Percentiles rank a stretch among this genome's conserved stretches.
Evolutionary conservation across 2,329 filamentous ascomycete species (phyloP).

Genomic region (Botrytis squamosa): DNA sequence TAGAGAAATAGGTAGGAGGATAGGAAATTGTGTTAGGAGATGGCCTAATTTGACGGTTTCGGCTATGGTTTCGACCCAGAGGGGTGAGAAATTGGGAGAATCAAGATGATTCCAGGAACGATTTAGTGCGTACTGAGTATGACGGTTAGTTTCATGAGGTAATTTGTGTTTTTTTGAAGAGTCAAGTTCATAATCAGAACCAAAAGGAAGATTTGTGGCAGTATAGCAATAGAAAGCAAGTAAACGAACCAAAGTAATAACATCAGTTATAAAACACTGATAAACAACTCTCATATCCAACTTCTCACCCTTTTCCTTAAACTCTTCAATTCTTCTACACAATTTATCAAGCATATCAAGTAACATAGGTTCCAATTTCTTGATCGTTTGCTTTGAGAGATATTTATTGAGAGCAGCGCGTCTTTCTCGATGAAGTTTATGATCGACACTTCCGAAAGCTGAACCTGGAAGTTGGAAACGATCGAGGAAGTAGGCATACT

Average conservation of each 20-base stretch:
- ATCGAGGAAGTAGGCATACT: conserved; percentile 24
- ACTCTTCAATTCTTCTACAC: conserved; percentile 28
- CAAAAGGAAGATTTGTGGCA: not conserved
- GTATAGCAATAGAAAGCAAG: not conserved
- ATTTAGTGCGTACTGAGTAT: conserved; percentile 33
- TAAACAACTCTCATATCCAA: conserved; percentile 27
- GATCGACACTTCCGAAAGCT: conserved; percentile 29
- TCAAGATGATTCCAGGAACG: conserved; percentile 30
- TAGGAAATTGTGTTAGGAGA: conserved; percentile 1
- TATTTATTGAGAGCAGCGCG: conserved; percentile 32
- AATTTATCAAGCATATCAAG: conserved; percentile 28
- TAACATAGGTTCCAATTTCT: conserved; percentile 29
- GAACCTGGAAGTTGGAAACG: conserved; percentile 1
- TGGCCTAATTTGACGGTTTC: conserved; percentile 8
- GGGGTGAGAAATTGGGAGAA: conserved; percentile 28
- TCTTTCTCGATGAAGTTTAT: conserved; percentile 31
- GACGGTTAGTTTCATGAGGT: not conserved
- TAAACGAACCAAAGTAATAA: conserved; percentile 31
- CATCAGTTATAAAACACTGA: conserved; percentile 33
- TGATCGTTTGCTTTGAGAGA: conserved; percentile 28
- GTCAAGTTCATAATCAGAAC: no score
- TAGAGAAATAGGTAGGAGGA: not conserved
- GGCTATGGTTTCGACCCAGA: conserved; percentile 28
- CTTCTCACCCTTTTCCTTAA: conserved; percentile 20
- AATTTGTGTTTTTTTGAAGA: not conserved